Base-by-base conservation (phyloP, 2,329 filamentous ascomycete species). In the Sporothrix sp. region DNA sequence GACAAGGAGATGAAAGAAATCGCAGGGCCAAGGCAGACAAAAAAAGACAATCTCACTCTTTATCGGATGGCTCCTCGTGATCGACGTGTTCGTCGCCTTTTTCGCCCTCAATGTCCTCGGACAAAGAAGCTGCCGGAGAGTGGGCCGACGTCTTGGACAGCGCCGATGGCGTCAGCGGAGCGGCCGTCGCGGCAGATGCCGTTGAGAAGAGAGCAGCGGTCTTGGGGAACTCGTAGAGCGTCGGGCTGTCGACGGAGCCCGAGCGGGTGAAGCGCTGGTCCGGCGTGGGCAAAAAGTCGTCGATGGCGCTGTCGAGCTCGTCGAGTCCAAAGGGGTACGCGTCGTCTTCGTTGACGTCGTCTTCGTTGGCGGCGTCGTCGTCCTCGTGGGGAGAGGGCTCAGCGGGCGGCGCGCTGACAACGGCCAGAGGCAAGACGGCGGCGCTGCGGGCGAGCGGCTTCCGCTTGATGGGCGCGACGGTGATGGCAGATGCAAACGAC, bases 171-270 rank as follows among this genome's bases (percentile, higher is more conserved):
- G 51, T 8, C 14, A 46, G 13, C 13, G 43, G 30, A 30, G n/a
- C 11, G 16, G 44, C 38, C 3, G 39, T 23, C 27, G 50, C 35
- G 16, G 16, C 21, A 21, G 45, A 44, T 14, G 28, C 25, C 28
- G 9, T 7, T 14, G 39, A 23, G 13, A 13, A 45, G 35, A 39
- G 16, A 38, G 35, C 11, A 23, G 23, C 16, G 5, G 48, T 32
- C 37, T 39, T 40, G 46, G 73, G 72, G 58, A 78, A 79, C 59
- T 79, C 75, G 72, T 82, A 81, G 44, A 82, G 65, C 28, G 76
- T 81, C 54, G 78, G 78, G 61, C 78, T 81, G 62, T 82, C 78
- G 50, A 79, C 62, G 13, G 76, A 75, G 58, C 66, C 74, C 28
- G 74, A 72, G 54, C 78, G 70, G n/a, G 70, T 69, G 60, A 76